These are phyloP conservation scores for Arthrobotrys pseudoclavata DNA, from an alignment of 2,329 filamentous ascomycete species.

Conservation along the genomic window DNA sequence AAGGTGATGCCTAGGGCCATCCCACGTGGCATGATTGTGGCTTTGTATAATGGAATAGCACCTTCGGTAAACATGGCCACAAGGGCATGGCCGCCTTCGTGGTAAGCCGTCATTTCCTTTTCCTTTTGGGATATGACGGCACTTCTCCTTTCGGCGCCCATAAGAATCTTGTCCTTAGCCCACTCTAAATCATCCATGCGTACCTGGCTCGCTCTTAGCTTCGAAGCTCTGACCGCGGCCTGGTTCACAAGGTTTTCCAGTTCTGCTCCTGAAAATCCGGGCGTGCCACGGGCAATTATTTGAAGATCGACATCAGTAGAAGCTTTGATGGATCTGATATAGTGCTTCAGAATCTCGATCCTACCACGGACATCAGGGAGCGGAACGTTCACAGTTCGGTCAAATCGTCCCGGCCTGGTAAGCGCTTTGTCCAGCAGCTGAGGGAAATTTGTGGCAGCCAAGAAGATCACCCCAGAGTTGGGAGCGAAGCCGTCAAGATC, in stretches of 20 bases:
- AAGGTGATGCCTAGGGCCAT: conserved; percentile 87
- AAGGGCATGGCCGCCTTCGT: conserved; percentile 94
- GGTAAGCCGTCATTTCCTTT: conserved; percentile 94
- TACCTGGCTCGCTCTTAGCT: conserved; percentile 82
- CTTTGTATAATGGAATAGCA: conserved; percentile 88
- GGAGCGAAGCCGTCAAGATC: conserved; percentile 98
- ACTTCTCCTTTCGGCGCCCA: conserved; percentile 92
- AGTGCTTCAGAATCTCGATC: conserved; percentile 91
- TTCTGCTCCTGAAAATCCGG: conserved; percentile 94
- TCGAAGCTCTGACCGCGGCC: conserved; percentile 93
- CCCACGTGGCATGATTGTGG: conserved; percentile 94
- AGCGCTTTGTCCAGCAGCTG: conserved; percentile 94
- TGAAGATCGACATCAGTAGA: conserved; percentile 84
- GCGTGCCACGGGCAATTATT: conserved; percentile 85
- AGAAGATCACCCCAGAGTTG: conserved; percentile 92
- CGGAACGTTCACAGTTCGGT: conserved; percentile 88
- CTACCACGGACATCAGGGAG: conserved; percentile 94
- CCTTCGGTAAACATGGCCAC: conserved; percentile 85
- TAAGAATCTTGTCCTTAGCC: conserved; percentile 98
- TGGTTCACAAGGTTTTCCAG: conserved; percentile 97
- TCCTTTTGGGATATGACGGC: conserved; percentile 93
- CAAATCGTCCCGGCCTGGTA: conserved; percentile 93
- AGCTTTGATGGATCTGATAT: conserved; percentile 90
- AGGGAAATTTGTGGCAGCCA: conserved; percentile 96
- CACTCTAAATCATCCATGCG: conserved; percentile 88